A percentile compares a stretch with the other conserved stretches of the same genome.
Conservation (phyloP, 1,284 basidiomycete species). For the Ganoderma lucidum region DNA sequence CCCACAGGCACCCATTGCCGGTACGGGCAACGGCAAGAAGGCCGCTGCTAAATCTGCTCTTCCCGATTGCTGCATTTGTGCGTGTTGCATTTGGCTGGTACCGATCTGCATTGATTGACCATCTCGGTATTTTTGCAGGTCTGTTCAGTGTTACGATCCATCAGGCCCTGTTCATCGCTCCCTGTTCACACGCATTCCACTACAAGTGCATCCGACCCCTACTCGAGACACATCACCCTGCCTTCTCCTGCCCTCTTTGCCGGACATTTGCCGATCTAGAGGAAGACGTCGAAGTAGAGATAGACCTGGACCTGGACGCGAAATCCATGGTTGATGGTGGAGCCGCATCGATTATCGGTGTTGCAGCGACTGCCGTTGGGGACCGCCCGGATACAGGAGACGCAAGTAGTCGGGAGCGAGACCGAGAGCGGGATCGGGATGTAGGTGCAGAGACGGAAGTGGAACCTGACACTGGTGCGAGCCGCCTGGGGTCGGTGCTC, state of each 20-base stretch:
- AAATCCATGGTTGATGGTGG: constrained; percentile 42
- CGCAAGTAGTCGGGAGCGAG: constrained; percentile 35
- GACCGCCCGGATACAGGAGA: constrained; percentile 35
- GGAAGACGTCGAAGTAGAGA: constrained; percentile 96
- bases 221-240: constrained; percentile 87
- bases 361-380: constrained; percentile 28
- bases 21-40: constrained; percentile 38
- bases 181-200: constrained; percentile 97
- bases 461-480: constrained; percentile 50
- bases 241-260: constrained; percentile 96
- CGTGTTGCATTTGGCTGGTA: constrained; percentile 39
- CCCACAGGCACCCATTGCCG: constrained; percentile 36
- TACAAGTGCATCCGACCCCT: constrained; percentile 98
- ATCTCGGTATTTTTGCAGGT: constrained; percentile 52
- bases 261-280: constrained; percentile 94
- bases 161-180: constrained; percentile 97
- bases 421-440: constrained; percentile 43
- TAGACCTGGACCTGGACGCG: constrained; percentile 58
- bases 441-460: constrained; percentile 66
- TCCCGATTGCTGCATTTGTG: constrained; percentile 95
- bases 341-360: constrained; percentile 26
- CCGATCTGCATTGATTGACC: constrained; percentile 9
- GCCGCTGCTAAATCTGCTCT: constrained; percentile 61
- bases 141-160: constrained; percentile 94
- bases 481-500: constrained; percentile 32